phyloP scores from a whole-genome alignment of 2,329 filamentous ascomycete species.

The Hypoxylon sp. region DNA sequence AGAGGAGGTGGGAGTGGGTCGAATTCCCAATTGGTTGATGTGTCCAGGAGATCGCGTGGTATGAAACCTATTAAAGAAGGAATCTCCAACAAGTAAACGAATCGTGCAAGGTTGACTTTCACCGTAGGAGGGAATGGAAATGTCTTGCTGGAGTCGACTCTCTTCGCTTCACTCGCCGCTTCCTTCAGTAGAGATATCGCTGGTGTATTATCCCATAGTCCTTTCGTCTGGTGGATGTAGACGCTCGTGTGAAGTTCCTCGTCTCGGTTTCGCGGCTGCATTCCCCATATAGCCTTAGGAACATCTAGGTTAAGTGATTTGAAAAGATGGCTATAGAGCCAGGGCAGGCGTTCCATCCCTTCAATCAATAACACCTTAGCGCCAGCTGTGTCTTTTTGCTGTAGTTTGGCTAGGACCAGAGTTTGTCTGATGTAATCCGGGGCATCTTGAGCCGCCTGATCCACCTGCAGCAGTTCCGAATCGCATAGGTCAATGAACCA shows the following conservation, averaged over 20 bases:
- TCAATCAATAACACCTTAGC: slow-evolving; percentile 75
- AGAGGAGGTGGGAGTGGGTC: slow-evolving; percentile 84
- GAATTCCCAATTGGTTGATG: slow-evolving; percentile 79
- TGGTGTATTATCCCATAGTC: slow-evolving; percentile 87
- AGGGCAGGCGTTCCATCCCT: slow-evolving; percentile 83
- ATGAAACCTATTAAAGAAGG: slow-evolving; percentile 79
- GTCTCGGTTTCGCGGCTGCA: slow-evolving; percentile 74
- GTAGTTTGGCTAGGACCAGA: slow-evolving; percentile 80
- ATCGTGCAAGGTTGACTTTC: slow-evolving; percentile 74
- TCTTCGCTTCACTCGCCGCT: slow-evolving; percentile 71
- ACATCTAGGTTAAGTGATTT: slow-evolving; percentile 83
- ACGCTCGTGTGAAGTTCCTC: slow-evolving; percentile 81
- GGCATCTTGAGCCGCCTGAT: slow-evolving; percentile 58
- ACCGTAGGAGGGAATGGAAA: slow-evolving; percentile 59
- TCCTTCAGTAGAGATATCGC: slow-evolving; percentile 78
- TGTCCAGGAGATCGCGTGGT: slow-evolving; percentile 74
- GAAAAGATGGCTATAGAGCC: slow-evolving; percentile 86
- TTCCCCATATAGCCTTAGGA: slow-evolving; percentile 87
- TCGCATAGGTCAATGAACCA: slow-evolving; percentile 81
- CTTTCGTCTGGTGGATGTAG: slow-evolving; percentile 82
- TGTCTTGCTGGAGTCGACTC: slow-evolving; percentile 58
- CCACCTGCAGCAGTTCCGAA: slow-evolving; percentile 60
- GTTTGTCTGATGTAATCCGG: slow-evolving; percentile 81
- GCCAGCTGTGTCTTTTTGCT: slow-evolving; percentile 75
- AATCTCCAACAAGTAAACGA: slow-evolving; percentile 83